phyloP scores from a whole-genome alignment of 139 green algal genomes.

The Trebouxia sp. region DNA sequence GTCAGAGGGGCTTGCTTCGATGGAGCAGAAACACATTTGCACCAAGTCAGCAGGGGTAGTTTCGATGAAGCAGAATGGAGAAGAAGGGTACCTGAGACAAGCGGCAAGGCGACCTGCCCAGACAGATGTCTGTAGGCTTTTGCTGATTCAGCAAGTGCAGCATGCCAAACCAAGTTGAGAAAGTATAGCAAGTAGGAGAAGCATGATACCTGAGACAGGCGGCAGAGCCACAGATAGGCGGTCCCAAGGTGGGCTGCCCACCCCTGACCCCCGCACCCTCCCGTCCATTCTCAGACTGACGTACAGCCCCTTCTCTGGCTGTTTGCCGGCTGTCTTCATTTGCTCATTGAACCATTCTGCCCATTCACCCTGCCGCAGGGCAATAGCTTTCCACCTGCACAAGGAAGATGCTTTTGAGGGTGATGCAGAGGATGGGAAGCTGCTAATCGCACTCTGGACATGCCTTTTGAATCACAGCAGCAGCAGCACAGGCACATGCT shows the following conservation, averaged over 20 bases:
- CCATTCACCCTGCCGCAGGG: slow-evolving; percentile 57
- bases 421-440: not conserved
- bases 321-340: slow-evolving; percentile 54
- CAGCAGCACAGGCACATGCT: not conserved
- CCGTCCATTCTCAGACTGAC: slow-evolving; percentile 78
- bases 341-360: slow-evolving; percentile 73
- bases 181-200: not conserved
- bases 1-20: no score
- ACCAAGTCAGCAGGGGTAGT: not conserved
- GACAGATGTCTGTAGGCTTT: not conserved
- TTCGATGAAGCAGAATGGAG: not conserved
- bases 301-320: slow-evolving; percentile 65
- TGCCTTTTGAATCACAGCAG: not conserved
- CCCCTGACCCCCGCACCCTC: slow-evolving; percentile 68
- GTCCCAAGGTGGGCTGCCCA: slow-evolving; percentile 63
- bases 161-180: no score
- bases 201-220: slow-evolving; percentile 50
- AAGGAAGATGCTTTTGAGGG: not conserved
- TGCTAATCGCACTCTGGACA: not conserved
- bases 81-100: not conserved
- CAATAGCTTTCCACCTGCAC: slow-evolving; percentile 58
- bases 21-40: not conserved
- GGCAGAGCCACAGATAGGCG: slow-evolving; percentile 64
- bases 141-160: no score
- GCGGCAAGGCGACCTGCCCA: no score